Evolutionary conservation across 2,329 filamentous ascomycete species (phyloP).

Genomic region (Penicillium sclerotigenum): DNA sequence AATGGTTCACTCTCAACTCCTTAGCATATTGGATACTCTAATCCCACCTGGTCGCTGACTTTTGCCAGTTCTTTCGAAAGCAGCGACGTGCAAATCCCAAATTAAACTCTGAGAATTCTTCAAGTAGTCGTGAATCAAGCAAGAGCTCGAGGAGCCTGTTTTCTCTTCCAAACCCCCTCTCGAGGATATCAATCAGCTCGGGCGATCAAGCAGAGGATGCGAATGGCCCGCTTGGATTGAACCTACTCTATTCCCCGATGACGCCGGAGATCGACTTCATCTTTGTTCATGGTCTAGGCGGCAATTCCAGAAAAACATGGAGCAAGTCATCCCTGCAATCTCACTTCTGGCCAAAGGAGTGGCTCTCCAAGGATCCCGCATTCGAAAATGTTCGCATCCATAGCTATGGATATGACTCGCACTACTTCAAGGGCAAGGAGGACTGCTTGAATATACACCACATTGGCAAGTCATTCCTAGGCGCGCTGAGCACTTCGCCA

Average conservation of each 20-base stretch:
- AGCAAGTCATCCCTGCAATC: not conserved
- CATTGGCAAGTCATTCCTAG: not conserved
- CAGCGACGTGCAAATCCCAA: not conserved
- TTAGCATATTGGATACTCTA: too few species aligned
- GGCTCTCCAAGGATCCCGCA: not conserved
- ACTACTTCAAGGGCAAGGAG: not conserved
- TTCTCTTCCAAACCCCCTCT: not conserved
- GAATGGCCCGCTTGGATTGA: not conserved
- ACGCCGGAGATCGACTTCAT: not conserved
- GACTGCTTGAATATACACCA: not conserved
- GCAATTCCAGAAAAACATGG: not conserved
- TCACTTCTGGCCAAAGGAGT: not conserved
- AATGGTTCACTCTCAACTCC: too few species aligned
- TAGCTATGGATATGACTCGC: not conserved
- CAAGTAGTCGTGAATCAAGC: not conserved
- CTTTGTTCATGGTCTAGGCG: not conserved
- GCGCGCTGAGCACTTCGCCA: not conserved
- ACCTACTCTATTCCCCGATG: not conserved
- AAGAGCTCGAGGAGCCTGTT: not conserved
- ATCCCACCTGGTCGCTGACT: not conserved
- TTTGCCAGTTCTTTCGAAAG: not conserved
- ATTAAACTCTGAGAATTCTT: not conserved
- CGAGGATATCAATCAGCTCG: not conserved
- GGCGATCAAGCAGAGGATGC: not conserved
- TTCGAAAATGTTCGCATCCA: not conserved